A percentile compares a stretch with the other conserved stretches of the same genome.
These are phyloP conservation scores for Paraphoma chrysanthemicola DNA, from an alignment of 2,329 filamentous ascomycete species.

Conservation along the genomic window DNA sequence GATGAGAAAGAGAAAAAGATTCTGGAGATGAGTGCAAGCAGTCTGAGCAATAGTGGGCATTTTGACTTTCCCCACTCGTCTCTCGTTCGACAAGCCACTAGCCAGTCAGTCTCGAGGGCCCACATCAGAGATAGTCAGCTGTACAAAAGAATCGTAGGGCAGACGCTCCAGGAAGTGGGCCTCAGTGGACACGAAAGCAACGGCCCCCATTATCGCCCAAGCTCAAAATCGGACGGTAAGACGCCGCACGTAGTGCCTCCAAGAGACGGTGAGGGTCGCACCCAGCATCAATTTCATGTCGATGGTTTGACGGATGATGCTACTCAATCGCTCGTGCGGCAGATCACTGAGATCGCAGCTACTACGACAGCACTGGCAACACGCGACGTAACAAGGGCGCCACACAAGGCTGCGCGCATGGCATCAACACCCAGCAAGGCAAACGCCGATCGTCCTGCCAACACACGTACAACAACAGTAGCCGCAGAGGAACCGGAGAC, in stretches of 20 bases:
- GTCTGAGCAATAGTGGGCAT: slow-evolving; percentile 39
- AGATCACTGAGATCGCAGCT: slow-evolving; percentile 92
- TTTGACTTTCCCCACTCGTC: slow-evolving; percentile 38
- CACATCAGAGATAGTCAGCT: slow-evolving; percentile 88
- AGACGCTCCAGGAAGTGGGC: slow-evolving; percentile 85
- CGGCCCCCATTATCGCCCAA: slow-evolving; percentile 44
- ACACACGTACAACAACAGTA: slow-evolving; percentile 47
- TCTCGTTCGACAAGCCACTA: slow-evolving; percentile 38
- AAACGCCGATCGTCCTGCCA: slow-evolving; percentile 47
- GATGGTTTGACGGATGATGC: slow-evolving; percentile 81
- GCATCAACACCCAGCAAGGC: slow-evolving; percentile 43
- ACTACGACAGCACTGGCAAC: slow-evolving; percentile 88
- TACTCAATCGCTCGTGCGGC: slow-evolving; percentile 79
- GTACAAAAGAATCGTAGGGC: slow-evolving; percentile 91
- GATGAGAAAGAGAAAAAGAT: slow-evolving; percentile 56
- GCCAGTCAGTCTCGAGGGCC: slow-evolving; percentile 34
- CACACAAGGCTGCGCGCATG: slow-evolving; percentile 59
- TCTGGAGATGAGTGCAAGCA: slow-evolving; percentile 46
- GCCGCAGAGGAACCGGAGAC: slow-evolving; percentile 56
- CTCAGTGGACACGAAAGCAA: slow-evolving; percentile 63
- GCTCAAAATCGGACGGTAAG: slow-evolving; percentile 31
- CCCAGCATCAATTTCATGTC: slow-evolving; percentile 55
- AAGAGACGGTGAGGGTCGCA: slow-evolving; percentile 44
- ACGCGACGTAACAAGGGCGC: slow-evolving; percentile 69
- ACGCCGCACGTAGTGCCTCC: slow-evolving; percentile 47